Evolutionary conservation across 345 rosid genomes (phyloP), one percentile per base, ranked within the genome.

Genomic region (Excoecaria agallocha): DNA sequence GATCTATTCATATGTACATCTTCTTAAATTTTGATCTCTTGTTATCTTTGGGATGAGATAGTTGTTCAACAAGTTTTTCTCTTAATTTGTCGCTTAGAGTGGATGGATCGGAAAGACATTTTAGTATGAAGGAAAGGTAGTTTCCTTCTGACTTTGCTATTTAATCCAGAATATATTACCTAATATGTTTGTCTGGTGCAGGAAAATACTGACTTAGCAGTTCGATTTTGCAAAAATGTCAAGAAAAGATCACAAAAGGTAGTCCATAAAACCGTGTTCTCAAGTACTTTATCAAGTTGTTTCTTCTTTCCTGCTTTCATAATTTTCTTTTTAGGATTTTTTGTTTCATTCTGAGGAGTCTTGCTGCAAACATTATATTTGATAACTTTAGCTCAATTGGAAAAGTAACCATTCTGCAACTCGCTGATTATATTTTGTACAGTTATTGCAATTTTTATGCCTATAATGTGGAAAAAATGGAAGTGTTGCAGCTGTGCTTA

Each of bases 211-310:
- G 99, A 95, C 76, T 71, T 90, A 73, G 98, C 79, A 43, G 83
- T 95, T 84, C 85, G 92, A 41, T 93, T 95, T 79, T 95, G 98
- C 91, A 95, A 90, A 82, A 97, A 91, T 77, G 96, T 93, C 38
- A 92, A 95, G 87, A 81, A 83, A 54, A 84, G 99, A 87, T 89
- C 98, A 45, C 91, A 88, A 69, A 11, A 52, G 96, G 99, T 95
- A 89, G 48, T 87, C 69, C 15, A 65, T 70, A 72, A 72, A 68
- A 81, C 77, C 77, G 80, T 72, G 69, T 76, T 73, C 77, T 77
- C 66, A 39, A 79, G 79, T 74, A 55, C 82, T 72, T 69, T 50
- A 50, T 75, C 57, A 30, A 30, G 30, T 30, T 57, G 75, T 63
- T 75, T 60, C 8, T 39, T 5, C 35, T 69, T 56, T 16, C 8